phyloP scores from a whole-genome alignment of 2,329 filamentous ascomycete species.

The Exophiala bonariae region DNA sequence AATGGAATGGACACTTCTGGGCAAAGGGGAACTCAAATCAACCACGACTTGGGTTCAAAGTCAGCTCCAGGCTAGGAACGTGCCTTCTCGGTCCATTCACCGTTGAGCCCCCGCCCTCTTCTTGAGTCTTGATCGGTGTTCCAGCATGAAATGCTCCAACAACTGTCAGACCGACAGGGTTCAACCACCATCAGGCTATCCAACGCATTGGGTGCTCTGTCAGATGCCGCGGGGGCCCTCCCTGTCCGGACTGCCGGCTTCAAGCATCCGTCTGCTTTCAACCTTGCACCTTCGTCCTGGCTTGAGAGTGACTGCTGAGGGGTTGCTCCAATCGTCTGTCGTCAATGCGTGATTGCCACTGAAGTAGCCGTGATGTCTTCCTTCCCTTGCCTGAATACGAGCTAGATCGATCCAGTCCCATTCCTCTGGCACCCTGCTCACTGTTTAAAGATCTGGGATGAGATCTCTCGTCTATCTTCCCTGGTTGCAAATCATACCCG shows the following conservation, averaged over 20 bases:
- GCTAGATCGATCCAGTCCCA: conserved; percentile 16
- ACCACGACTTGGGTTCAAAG: too few species aligned
- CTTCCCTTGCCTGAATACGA: too few species aligned
- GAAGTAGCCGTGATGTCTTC: conserved; percentile 1
- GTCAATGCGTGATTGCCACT: too few species aligned
- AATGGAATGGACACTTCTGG: background rate
- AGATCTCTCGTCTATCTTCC: conserved; percentile 23
- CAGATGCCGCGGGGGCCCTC: too few species aligned
- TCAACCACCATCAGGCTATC: too few species aligned
- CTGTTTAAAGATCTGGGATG: conserved; percentile 18
- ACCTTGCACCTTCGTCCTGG: too few species aligned
- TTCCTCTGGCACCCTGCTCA: conserved; percentile 6
- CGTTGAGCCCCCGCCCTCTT: background rate
- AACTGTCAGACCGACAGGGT: background rate
- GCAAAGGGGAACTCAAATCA: too few species aligned
- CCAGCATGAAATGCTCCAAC: conserved; percentile 1
- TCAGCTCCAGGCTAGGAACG: conserved; percentile 7
- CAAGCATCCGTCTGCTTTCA: too few species aligned
- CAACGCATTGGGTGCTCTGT: too few species aligned
- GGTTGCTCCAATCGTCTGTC: too few species aligned
- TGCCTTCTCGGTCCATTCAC: conserved; percentile 9
- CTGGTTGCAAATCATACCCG: conserved; percentile 11
- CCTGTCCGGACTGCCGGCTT: too few species aligned
- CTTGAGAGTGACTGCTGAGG: too few species aligned
- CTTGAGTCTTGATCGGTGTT: background rate